phyloP scores from a whole-genome alignment of 306 rosid genomes.

The Castanopsis chinensis region DNA sequence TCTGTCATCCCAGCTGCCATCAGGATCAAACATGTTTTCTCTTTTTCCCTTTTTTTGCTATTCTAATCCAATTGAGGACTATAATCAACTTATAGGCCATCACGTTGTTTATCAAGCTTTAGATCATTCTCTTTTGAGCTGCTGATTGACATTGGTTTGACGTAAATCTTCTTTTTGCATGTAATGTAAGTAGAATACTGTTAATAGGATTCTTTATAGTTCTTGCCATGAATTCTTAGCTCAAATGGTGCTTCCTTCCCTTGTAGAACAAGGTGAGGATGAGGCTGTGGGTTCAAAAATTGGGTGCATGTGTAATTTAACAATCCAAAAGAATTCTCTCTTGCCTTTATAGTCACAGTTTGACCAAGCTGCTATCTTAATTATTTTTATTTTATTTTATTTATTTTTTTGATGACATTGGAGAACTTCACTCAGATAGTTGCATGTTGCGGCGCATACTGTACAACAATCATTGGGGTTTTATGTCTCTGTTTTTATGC shows the following conservation, averaged over 20 bases:
- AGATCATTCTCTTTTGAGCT: not conserved
- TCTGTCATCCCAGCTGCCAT: not conserved
- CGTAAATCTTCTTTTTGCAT: not conserved
- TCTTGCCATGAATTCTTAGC: no score
- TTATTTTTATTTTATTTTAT: not conserved
- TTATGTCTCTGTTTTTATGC: not conserved
- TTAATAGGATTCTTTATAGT: no score
- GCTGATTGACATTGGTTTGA: conserved; percentile 1
- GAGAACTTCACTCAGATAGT: no score
- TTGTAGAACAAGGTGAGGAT: no score
- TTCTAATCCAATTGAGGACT: not conserved
- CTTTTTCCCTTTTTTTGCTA: not conserved
- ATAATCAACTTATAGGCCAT: not conserved
- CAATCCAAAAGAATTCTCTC: no score
- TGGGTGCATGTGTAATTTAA: not conserved
- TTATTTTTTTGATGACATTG: not conserved
- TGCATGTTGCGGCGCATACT: no score
- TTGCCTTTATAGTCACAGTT: not conserved
- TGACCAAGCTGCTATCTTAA: not conserved
- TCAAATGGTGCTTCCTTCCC: no score
- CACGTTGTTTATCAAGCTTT: conserved; percentile 1
- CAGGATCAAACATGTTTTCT: not conserved
- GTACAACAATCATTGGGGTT: no score
- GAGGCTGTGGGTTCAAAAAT: not conserved
- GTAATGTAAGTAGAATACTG: not conserved